phyloP scores from a whole-genome alignment of 2,329 filamentous ascomycete species.

The Colletotrichum sp. region DNA sequence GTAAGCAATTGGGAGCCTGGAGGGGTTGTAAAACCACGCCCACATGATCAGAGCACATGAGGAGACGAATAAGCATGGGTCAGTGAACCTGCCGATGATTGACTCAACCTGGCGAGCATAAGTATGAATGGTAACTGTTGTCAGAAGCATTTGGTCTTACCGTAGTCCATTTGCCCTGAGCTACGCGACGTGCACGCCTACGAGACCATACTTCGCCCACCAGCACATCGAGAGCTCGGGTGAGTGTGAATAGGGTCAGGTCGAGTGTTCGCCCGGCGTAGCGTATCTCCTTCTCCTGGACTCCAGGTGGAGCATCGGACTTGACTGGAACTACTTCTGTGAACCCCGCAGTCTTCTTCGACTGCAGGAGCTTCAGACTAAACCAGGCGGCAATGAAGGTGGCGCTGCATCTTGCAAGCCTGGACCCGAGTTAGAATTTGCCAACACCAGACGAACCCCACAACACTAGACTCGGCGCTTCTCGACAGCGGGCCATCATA shows the following conservation, averaged over 20 bases:
- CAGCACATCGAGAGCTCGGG: constrained; percentile 74
- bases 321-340: constrained; percentile 41
- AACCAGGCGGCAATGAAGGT: constrained; percentile 64
- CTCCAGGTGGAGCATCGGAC: constrained; percentile 28
- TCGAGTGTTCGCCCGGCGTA: constrained; percentile 78
- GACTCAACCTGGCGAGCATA: constrained; percentile 41
- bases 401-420: constrained; percentile 61
- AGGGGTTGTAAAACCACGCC: constrained; percentile 82
- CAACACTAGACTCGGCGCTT: background rate
- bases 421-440: constrained; percentile 32
- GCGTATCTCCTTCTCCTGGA: constrained; percentile 30
- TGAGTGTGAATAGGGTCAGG: constrained; percentile 78
- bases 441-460: background rate
- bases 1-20: constrained; percentile 74
- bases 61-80: constrained; percentile 73
- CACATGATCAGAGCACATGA: constrained; percentile 84
- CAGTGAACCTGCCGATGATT: constrained; percentile 52
- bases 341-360: constrained; percentile 52
- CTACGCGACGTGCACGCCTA: constrained; percentile 48
- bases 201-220: constrained; percentile 69
- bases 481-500: background rate
- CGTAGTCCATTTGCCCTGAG: constrained; percentile 51
- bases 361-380: constrained; percentile 62
- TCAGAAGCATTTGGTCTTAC: constrained; percentile 32
- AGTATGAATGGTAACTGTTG: background rate